Evolutionary conservation across 2,329 filamentous ascomycete genomes (phyloP).

Genomic region (Colletotrichum scovillei): DNA sequence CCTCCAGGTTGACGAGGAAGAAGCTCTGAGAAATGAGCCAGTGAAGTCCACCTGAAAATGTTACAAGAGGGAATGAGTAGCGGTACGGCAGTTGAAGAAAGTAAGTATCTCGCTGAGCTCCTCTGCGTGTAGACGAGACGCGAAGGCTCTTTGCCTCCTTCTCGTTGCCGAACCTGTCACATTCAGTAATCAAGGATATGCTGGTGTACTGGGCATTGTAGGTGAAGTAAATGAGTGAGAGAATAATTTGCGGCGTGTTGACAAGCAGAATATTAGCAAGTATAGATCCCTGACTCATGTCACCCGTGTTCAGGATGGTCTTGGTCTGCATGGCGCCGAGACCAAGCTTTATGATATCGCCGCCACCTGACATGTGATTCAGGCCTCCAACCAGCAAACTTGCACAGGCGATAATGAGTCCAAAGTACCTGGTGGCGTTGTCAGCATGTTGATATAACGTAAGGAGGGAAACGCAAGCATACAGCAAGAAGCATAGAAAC

Average conservation of each 20-base stretch:
- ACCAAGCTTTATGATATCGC: not conserved
- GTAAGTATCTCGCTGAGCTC: not conserved
- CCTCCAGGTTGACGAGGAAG: not conserved
- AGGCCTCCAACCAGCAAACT: not conserved
- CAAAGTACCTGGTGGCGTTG: not conserved
- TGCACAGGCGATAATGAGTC: not conserved
- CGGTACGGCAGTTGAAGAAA: not conserved
- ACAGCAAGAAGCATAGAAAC: not conserved
- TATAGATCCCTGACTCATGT: not conserved
- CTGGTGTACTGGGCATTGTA: not conserved
- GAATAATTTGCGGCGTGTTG: not conserved
- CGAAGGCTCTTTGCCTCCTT: not conserved
- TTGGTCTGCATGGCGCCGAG: not conserved
- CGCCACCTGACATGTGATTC: not conserved
- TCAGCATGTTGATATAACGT: not conserved
- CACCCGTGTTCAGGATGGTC: not conserved
- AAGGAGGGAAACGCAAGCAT: not conserved
- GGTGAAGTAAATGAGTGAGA: not conserved
- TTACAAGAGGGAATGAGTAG: not conserved
- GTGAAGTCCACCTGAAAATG: not conserved
- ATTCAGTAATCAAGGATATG: not conserved
- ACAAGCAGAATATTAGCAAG: not conserved
- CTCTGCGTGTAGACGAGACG: not conserved
- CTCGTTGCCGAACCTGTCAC: not conserved
- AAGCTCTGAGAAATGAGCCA: not conserved